These are phyloP conservation scores for Cytospora chrysosperma DNA, from an alignment of 2,329 filamentous ascomycete species.

Conservation along the genomic window DNA sequence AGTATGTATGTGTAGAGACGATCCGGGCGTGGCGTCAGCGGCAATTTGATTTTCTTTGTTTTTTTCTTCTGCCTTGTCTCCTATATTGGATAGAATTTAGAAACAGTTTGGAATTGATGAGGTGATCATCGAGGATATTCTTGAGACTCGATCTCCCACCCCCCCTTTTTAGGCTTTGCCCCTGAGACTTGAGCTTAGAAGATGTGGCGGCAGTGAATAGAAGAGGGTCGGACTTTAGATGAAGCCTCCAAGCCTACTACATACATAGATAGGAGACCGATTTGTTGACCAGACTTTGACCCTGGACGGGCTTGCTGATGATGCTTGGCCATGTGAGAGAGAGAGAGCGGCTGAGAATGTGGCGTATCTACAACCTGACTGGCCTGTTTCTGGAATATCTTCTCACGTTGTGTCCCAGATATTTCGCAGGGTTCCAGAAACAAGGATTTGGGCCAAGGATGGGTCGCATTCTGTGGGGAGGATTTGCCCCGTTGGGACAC, in stretches of 20 bases:
- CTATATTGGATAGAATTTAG: background rate
- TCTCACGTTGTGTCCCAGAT: slow-evolving; percentile 14
- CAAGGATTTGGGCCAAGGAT: background rate
- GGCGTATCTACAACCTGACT: background rate
- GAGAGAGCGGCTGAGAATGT: no score
- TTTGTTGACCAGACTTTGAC: background rate
- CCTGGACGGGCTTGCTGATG: no score
- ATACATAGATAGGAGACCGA: background rate
- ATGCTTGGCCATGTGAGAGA: no score
- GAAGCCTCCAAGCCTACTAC: background rate
- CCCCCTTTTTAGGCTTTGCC: background rate
- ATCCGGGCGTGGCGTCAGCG: no score
- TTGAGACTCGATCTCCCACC: no score
- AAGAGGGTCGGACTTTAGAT: background rate
- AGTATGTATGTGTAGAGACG: no score
- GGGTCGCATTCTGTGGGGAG: background rate
- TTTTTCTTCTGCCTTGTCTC: background rate
- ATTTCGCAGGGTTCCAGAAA: slow-evolving; percentile 12
- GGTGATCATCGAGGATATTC: background rate
- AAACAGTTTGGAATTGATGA: no score
- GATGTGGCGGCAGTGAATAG: background rate
- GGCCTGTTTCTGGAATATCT: background rate
- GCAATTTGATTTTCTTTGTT: background rate
- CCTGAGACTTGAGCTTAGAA: background rate
- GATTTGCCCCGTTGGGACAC: slow-evolving; percentile 3